These are phyloP conservation scores for Apiospora hydei DNA, from an alignment of 2,329 filamentous ascomycete genomes.

Conservation along the genomic window DNA sequence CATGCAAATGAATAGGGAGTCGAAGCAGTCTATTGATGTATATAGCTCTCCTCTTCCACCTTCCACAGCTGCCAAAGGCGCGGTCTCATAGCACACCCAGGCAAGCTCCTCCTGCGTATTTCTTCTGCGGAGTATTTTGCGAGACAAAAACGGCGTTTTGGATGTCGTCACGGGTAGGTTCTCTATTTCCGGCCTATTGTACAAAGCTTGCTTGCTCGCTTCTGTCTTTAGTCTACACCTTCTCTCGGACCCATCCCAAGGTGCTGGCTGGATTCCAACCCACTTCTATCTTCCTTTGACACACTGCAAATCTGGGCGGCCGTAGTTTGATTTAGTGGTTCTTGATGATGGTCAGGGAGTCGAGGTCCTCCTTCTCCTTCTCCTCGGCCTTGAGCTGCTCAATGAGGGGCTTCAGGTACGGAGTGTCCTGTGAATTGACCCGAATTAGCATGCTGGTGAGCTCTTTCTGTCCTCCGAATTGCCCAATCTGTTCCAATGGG, in stretches of 20 bases:
- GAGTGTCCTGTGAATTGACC: slow-evolving; percentile 51
- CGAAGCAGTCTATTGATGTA: neutral
- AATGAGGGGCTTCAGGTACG: slow-evolving; percentile 61
- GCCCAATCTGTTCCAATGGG: neutral
- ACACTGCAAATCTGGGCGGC: neutral
- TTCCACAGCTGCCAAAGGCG: neutral
- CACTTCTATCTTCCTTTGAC: slow-evolving; percentile 1
- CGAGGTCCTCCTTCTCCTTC: slow-evolving; percentile 59
- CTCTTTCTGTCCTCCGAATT: neutral
- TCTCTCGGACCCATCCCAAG: slow-evolving; percentile 18
- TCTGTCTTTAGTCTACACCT: slow-evolving; percentile 21
- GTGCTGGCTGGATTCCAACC: neutral
- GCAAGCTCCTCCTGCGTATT: neutral
- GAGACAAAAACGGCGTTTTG: neutral
- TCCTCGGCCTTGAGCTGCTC: slow-evolving; percentile 55
- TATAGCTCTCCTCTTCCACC: neutral
- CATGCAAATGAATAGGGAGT: neutral
- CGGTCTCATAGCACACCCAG: neutral
- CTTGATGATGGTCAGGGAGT: slow-evolving; percentile 41
- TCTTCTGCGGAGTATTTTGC: neutral
- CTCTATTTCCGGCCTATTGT: slow-evolving; percentile 23
- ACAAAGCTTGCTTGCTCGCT: slow-evolving; percentile 23
- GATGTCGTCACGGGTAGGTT: slow-evolving; percentile 20
- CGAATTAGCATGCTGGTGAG: slow-evolving; percentile 26
- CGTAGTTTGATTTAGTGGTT: slow-evolving; percentile 35